Conservation (phyloP, 2,329 filamentous ascomycete species). For the Phaeosphaeriaceae sp. region DNA sequence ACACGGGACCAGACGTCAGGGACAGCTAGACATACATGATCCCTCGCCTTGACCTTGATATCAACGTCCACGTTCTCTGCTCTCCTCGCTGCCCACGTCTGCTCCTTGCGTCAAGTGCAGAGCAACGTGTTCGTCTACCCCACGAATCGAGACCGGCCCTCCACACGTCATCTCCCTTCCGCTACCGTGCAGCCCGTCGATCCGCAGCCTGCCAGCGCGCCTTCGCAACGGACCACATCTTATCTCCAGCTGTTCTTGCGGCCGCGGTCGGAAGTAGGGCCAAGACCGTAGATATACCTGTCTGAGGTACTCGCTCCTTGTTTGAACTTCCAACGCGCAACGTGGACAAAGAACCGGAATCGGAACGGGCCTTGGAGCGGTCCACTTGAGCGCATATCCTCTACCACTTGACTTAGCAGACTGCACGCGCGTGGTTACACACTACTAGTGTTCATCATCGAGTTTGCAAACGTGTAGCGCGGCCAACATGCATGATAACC, state of each 20-base stretch:
- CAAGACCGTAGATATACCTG: not conserved
- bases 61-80: not conserved
- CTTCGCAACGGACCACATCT: conserved; percentile 7
- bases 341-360: conserved; percentile 38
- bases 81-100: conserved; percentile 4
- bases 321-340: conserved; percentile 7
- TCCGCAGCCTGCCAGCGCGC: conserved; percentile 21
- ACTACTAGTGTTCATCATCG: not conserved
- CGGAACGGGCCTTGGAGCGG: conserved; percentile 30
- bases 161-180: conserved; percentile 26
- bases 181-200: conserved; percentile 21
- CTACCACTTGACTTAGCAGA: conserved; percentile 20
- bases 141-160: conserved; percentile 18
- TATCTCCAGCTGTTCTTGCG: conserved; percentile 24
- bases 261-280: conserved; percentile 10
- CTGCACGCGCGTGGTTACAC: not conserved
- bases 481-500: conserved; percentile 38
- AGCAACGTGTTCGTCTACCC: conserved; percentile 10
- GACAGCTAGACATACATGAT: conserved; percentile 12
- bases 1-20: conserved; percentile 29
- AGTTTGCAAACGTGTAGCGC: not conserved
- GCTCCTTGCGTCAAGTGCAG: conserved; percentile 1
- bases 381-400: conserved; percentile 40
- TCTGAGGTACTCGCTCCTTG: not conserved
- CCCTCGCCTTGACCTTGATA: conserved; percentile 17